Percentiles rank a stretch among this genome's conserved stretches.
Evolutionary conservation across 768 basidiomycete genomes (phyloP).

Genomic region (Tricholoma terreum): DNA sequence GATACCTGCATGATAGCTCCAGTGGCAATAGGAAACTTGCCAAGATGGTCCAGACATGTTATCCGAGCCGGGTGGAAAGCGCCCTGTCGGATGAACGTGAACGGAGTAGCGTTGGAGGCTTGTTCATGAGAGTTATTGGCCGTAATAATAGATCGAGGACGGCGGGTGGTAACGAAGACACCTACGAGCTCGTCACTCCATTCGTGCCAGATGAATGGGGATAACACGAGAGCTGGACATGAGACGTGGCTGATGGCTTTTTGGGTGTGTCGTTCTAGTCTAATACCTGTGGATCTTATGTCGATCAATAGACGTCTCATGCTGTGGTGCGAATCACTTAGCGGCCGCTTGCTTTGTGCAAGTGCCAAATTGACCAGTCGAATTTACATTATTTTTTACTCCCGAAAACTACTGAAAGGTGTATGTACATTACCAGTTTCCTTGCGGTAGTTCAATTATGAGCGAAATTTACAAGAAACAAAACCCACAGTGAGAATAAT

Average conservation of each 20-base stretch:
- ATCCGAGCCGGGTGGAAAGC: conserved; percentile 42
- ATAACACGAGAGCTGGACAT: conserved; percentile 19
- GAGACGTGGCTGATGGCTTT: not conserved
- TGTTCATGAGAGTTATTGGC: conserved; percentile 63
- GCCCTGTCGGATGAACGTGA: conserved; percentile 26
- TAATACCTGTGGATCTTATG: too few relatives aligned
- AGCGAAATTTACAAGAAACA: too few relatives aligned
- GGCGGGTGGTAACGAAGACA: conserved; percentile 69
- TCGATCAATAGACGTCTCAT: not conserved
- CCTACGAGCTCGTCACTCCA: conserved; percentile 79
- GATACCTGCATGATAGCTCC: conserved; percentile 54
- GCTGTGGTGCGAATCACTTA: too few relatives aligned
- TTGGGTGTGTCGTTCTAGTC: not conserved
- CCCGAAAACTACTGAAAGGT: too few relatives aligned
- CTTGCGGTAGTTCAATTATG: too few relatives aligned
- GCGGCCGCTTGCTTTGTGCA: too few relatives aligned
- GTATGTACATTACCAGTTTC: too few relatives aligned
- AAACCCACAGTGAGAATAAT: too few relatives aligned
- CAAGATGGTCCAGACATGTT: conserved; percentile 65
- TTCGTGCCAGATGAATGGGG: conserved; percentile 79
- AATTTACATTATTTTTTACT: too few relatives aligned
- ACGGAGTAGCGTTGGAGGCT: conserved; percentile 44
- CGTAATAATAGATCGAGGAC: conserved; percentile 40
- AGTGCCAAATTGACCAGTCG: too few relatives aligned
- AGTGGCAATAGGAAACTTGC: conserved; percentile 64